Base-by-base conservation (phyloP, 129 eudicot species). In the Tagetes erecta region DNA sequence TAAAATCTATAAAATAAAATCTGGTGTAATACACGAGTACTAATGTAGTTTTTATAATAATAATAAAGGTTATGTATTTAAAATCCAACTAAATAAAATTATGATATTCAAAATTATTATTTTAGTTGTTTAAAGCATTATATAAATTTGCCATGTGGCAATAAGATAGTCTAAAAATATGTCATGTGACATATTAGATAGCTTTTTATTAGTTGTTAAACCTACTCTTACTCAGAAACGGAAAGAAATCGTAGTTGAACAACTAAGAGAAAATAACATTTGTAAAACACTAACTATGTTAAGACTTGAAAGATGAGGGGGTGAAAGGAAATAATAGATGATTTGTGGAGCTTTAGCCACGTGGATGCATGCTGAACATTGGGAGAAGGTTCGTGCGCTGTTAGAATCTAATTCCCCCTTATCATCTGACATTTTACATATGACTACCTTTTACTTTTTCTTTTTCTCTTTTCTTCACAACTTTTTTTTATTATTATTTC, bases 321-420 rank as follows among this genome's bases (percentile, higher is more conserved):
- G 9, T 35, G 14, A 11, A 36, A 36, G 0, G 3, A 62, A 62
- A 62, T 37, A 62, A 4, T 5, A 10, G 42, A 35, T 62, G 67
- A 62, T 36, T 64, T 39, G 41, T 47, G 71, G 71, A 74, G 35
- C 71, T 74, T 46, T 37, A 74, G 64, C 71, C 78, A 74, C 78
- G 78, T 74, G 78, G 64, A 64, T 74, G 63, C 64, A 14, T 74
- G 78, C 49, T 49, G 46, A 49, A 44, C 78, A 70, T 50, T 36
- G 64, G 67, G 77, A 71, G 82, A 71, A 50, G 57, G 68, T 78
- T 78, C 78, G 78, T 78, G 82, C 65, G 82, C 82, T 78, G 82
- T 64, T 62, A 78, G 78, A 78, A 78, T 78, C 82, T 71, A 78
- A 78, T 78, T 78, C 82, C 77, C 55, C 55, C 68, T 33, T 33